phyloP scores from a whole-genome alignment of 495 filamentous ascomycete genomes.

The Penicillium mononematosum region DNA sequence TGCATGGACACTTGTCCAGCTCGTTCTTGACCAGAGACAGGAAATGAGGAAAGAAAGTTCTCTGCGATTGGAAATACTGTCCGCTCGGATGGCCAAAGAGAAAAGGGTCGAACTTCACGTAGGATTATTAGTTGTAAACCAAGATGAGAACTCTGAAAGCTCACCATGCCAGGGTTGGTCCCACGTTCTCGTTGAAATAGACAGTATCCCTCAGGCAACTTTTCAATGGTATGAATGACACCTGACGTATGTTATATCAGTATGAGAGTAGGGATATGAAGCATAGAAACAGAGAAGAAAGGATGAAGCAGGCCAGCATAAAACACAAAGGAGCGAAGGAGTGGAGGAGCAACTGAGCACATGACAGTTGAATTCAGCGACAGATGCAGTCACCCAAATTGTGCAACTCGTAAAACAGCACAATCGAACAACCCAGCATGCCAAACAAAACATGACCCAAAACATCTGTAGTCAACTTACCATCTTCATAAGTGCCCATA shows the following conservation, averaged over 20 bases:
- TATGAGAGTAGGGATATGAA: background rate
- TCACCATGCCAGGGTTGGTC: slow-evolving; percentile 37
- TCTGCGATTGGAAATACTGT: slow-evolving; percentile 49
- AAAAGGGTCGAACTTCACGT: slow-evolving; percentile 46
- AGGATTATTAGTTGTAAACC: slow-evolving; percentile 5
- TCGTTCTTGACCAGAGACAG: background rate
- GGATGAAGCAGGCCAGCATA: background rate
- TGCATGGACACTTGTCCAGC: slow-evolving; percentile 33
- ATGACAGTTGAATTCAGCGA: background rate
- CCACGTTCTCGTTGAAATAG: slow-evolving; percentile 46
- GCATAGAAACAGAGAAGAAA: background rate
- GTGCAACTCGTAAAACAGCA: background rate
- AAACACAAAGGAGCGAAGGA: background rate
- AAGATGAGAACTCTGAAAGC: slow-evolving; percentile 11
- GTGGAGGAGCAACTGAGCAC: background rate
- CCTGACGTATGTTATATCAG: slow-evolving; percentile 30
- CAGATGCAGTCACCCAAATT: background rate
- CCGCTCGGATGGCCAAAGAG: slow-evolving; percentile 57
- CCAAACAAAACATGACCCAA: background rate
- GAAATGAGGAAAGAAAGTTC: slow-evolving; percentile 59
- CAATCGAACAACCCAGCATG: background rate
- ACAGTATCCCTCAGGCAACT: slow-evolving; percentile 55
- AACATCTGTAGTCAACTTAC: slow-evolving; percentile 27
- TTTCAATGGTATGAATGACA: slow-evolving; percentile 49
- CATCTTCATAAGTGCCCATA: slow-evolving; percentile 30